Conservation (phyloP, 352 stramenopile species). For the Phytophthora cryptogea region DNA sequence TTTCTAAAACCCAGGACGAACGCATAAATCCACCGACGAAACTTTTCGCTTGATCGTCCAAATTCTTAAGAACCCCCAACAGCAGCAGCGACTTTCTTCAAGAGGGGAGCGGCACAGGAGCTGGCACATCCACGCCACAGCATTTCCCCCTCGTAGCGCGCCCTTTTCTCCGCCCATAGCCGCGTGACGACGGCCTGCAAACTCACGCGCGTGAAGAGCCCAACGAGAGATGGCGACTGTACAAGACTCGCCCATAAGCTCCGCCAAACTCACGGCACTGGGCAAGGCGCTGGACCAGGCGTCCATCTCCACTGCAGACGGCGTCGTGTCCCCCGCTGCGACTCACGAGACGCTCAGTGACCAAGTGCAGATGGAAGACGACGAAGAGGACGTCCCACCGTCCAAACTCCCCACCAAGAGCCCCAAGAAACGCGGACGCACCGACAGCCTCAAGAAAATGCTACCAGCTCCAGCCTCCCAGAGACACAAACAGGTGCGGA, state of each 20-base stretch:
- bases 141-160: not conserved
- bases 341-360: conserved; percentile 11
- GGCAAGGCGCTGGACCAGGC: conserved; percentile 76
- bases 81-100: not conserved
- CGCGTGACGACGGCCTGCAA: conserved; percentile 4
- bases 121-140: not conserved
- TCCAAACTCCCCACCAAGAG: conserved; percentile 54
- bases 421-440: conserved; percentile 86
- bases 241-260: conserved; percentile 43
- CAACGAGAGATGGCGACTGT: conserved; percentile 35
- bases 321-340: conserved; percentile 15
- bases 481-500: conserved; percentile 58
- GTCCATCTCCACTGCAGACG: conserved; percentile 57
- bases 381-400: conserved; percentile 11
- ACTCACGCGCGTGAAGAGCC: conserved; percentile 21
- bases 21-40: no score
- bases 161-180: not conserved
- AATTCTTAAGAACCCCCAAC: not conserved
- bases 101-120: not conserved
- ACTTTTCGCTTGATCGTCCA: no score
- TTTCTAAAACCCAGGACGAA: no score
- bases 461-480: conserved; percentile 67
- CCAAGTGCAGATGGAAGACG: conserved; percentile 9
- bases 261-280: conserved; percentile 73
- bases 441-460: conserved; percentile 83